Conservation (phyloP, 2,329 filamentous ascomycete species). For the Phaeosphaeria sp. region DNA sequence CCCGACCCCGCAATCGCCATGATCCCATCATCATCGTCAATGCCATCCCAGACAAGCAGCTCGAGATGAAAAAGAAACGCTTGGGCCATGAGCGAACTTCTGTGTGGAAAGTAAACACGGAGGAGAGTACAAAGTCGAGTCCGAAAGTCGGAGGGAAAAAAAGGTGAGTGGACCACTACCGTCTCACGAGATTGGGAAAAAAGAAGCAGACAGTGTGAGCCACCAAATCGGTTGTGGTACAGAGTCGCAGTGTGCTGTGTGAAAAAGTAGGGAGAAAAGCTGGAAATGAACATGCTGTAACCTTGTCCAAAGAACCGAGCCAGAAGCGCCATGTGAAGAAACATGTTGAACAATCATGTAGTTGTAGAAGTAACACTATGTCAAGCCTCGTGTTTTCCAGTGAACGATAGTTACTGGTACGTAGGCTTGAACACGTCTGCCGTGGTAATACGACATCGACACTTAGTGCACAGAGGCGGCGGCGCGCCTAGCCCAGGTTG, state of each 20-base stretch:
- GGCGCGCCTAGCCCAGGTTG: conserved; percentile 34
- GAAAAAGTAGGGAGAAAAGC: conserved; percentile 16
- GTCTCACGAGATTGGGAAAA: conserved; percentile 4
- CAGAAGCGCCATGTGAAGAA: not conserved
- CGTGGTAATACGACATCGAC: not conserved
- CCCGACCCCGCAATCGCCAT: not conserved
- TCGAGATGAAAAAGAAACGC: no score
- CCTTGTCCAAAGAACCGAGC: not conserved
- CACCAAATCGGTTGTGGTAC: conserved; percentile 35
- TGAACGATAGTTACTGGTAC: not conserved
- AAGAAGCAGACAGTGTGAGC: conserved; percentile 23
- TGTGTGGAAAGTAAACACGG: not conserved
- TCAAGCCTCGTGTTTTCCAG: not conserved
- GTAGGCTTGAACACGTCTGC: not conserved
- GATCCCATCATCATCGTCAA: not conserved
- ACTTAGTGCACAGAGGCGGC: conserved; percentile 33
- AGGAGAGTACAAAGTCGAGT: conserved; percentile 6
- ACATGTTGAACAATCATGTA: not conserved
- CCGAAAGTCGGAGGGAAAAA: not conserved
- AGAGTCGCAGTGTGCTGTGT: conserved; percentile 26
- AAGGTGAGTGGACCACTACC: conserved; percentile 20
- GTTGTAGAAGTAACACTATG: not conserved
- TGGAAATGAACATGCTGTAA: conserved; percentile 11
- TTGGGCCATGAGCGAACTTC: no score
- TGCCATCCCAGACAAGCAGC: not conserved